phyloP scores from a whole-genome alignment of 1,139 yeast genomes.

The Scheffersomyces insectosa region DNA sequence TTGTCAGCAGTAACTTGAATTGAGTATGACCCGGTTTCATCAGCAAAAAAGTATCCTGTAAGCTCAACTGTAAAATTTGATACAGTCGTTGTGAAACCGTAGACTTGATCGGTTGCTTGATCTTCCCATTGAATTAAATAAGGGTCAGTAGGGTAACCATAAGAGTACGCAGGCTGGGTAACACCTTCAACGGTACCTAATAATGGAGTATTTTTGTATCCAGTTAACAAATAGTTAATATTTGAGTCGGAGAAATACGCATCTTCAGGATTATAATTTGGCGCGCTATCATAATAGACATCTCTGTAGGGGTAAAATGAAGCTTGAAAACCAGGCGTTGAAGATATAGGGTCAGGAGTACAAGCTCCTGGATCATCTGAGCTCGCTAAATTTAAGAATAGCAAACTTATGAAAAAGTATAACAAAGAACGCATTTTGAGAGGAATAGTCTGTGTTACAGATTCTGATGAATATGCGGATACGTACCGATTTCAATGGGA shows the following conservation, averaged over 20 bases:
- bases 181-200: neutral
- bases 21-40: constrained; percentile 5
- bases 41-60: constrained; percentile 7
- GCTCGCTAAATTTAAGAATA: no score
- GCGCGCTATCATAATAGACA: neutral
- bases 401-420: no score
- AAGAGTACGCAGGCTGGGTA: neutral
- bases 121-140: neutral
- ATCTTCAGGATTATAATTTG: neutral
- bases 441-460: no score
- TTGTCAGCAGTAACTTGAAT: constrained; percentile 5
- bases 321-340: neutral
- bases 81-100: neutral
- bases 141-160: neutral
- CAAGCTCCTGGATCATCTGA: neutral
- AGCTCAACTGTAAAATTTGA: constrained; percentile 2
- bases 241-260: neutral
- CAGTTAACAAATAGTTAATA: neutral
- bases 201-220: neutral
- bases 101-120: neutral
- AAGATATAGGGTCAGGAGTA: neutral
- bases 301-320: neutral
- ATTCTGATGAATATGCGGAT: no score
- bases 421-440: no score
- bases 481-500: no score